Percentiles rank a stretch among this genome's conserved stretches.
These are phyloP conservation scores for Jatropha multifida DNA, from an alignment of 441 rosid genomes.

Conservation along the genomic window DNA sequence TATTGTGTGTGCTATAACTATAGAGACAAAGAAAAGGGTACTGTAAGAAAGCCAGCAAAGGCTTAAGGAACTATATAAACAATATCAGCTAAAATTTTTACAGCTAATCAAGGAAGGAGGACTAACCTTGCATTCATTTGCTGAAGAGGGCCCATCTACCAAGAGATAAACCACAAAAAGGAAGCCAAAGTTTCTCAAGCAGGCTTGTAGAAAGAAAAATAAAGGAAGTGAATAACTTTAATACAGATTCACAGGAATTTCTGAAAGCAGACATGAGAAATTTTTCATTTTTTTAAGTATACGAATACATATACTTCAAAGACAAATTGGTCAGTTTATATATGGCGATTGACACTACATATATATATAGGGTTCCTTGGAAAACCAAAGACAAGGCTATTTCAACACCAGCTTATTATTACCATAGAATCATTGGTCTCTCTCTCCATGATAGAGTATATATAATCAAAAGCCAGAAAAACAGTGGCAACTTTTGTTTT, in stretches of 20 bases:
- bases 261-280: slow-evolving; percentile 20
- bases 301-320: not conserved
- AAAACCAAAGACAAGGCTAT: slow-evolving; percentile 38
- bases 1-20: no score
- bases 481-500: slow-evolving; percentile 25
- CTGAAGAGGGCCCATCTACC: slow-evolving; percentile 35
- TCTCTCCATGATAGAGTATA: slow-evolving; percentile 39
- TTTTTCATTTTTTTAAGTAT: not conserved
- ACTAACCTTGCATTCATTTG: slow-evolving; percentile 45
- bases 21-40: not conserved
- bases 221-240: slow-evolving; percentile 14
- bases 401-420: slow-evolving; percentile 27
- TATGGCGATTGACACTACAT: slow-evolving; percentile 28
- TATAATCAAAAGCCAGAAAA: slow-evolving; percentile 32
- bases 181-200: slow-evolving; percentile 12
- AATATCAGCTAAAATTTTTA: not conserved
- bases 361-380: slow-evolving; percentile 20
- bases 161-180: slow-evolving; percentile 15
- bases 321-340: slow-evolving; percentile 23
- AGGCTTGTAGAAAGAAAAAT: slow-evolving; percentile 19
- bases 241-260: slow-evolving; percentile 27
- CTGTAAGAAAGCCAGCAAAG: not conserved
- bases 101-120: not conserved
- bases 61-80: not conserved
- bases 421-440: slow-evolving; percentile 39